Base-by-base conservation (phyloP, 2,329 filamentous ascomycete genomes). In the Xylariaceae sp. region DNA sequence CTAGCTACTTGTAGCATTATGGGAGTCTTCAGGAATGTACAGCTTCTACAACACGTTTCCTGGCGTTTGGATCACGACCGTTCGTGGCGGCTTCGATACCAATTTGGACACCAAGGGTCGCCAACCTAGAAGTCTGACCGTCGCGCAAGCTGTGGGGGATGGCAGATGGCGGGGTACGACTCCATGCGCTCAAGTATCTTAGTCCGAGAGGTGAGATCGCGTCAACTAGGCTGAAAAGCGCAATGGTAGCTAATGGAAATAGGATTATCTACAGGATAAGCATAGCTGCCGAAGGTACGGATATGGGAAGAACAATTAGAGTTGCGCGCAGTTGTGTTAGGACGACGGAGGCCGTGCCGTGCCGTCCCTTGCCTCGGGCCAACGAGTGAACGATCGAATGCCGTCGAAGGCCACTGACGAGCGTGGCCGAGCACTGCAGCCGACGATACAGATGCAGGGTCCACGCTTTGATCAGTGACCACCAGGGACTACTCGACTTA, bases 1-100 rank as follows among this genome's bases (percentile, higher is more conserved):
- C 47, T 19, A 11, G 48, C 28, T 43, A 45, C 41, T 41, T 52
- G 55, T 44, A 51, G 45, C 57, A 59, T 59, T 44, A 39, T 53
- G 55, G 45, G 51, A 34, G 45, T 36, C 40, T 31, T 42, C 18
- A 31, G 39, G 13, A 33, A n/a, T 48, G 39, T 31, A 19, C 19
- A 50, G 41, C 16, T 18, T 18, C 31, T n/a, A 38, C 45, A 18
- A 42, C 28, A 42, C 46, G 22, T 41, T 12, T 19, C 33, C 38
- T n/a, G 31, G 18, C 18, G 34, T 42, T 17, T 42, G 28, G 41
- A 45, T 11, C 42, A 38, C 36, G 33, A 42, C 17, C 22, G 18
- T n/a, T 42, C 36, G 45, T 54, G 31, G 34, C 44, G 34, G 17
- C 47, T 31, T 40, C 42, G 22, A 36, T 43, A 43, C 36, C 38